Evolutionary conservation across 306 rosid genomes (phyloP).

Genomic region (Cucurbita maxima): DNA sequence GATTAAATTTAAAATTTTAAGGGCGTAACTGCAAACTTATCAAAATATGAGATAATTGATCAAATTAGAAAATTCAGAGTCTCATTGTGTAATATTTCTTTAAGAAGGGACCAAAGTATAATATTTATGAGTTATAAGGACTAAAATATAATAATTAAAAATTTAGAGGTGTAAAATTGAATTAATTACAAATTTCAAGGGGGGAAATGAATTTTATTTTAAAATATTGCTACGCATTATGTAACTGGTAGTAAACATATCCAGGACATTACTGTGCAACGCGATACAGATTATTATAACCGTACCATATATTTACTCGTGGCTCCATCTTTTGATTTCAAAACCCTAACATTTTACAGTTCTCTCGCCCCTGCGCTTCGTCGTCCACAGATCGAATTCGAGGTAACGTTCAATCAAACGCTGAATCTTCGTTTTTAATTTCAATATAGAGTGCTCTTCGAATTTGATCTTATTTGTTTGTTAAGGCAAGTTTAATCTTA

Average conservation of each 20-base stretch:
- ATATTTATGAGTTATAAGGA: too few species aligned
- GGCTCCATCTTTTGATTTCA: neutral
- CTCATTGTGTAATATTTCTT: too few species aligned
- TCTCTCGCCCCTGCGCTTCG: conserved; percentile 11
- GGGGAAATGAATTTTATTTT: too few species aligned
- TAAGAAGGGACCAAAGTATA: too few species aligned
- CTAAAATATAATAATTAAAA: too few species aligned
- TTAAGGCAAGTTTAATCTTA: neutral
- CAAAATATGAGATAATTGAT: too few species aligned
- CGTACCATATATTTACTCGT: neutral
- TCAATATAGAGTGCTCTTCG: neutral
- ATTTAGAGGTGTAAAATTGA: too few species aligned
- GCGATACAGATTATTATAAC: neutral
- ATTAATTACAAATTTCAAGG: too few species aligned
- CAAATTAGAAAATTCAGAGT: too few species aligned
- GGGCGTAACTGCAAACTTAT: too few species aligned
- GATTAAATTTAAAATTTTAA: too few species aligned
- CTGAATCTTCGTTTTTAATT: neutral
- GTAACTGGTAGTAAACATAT: neutral
- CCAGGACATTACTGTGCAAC: neutral
- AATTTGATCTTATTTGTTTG: neutral
- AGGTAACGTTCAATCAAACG: conserved; percentile 18
- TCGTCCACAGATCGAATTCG: conserved; percentile 8
- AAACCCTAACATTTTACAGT: conserved; percentile 24
- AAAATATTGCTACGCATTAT: neutral